Evolutionary conservation across 768 basidiomycete genomes (phyloP).

Genomic region (Suillus americanus): DNA sequence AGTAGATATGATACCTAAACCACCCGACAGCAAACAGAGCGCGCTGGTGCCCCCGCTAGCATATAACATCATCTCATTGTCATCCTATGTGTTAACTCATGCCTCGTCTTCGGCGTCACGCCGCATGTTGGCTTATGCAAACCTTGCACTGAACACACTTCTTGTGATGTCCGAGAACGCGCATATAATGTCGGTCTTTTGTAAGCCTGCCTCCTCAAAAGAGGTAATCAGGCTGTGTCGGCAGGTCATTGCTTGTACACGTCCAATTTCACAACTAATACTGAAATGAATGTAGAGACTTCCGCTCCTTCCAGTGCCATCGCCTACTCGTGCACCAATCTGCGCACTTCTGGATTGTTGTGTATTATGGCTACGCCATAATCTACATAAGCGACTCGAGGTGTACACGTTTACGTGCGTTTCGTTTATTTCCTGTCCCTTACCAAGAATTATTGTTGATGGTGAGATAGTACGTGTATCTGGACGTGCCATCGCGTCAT

Average conservation of each 20-base stretch:
- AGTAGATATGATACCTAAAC: constrained; percentile 33
- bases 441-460: background rate
- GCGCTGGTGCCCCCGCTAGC: constrained; percentile 36
- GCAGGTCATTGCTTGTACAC: constrained; percentile 43
- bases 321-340: constrained; percentile 43
- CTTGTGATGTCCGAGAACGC: constrained; percentile 51
- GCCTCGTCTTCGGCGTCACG: constrained; percentile 60
- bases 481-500: constrained; percentile 53
- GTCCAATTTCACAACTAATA: constrained; percentile 1
- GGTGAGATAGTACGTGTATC: constrained; percentile 48
- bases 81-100: constrained; percentile 68
- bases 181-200: constrained; percentile 46
- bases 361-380: constrained; percentile 69
- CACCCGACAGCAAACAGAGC: background rate
- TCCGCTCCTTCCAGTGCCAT: constrained; percentile 47
- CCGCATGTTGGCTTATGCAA: constrained; percentile 62
- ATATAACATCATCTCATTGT: constrained; percentile 52
- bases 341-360: constrained; percentile 69
- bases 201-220: constrained; percentile 32
- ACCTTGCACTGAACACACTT: constrained; percentile 53
- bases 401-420: constrained; percentile 56
- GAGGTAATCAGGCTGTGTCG: constrained; percentile 56
- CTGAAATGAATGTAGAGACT: constrained; percentile 38
- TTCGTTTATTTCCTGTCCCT: background rate
- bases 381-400: constrained; percentile 62